These are phyloP conservation scores for Lyophyllum semitale DNA, from an alignment of 768 basidiomycete species.

Conservation along the genomic window DNA sequence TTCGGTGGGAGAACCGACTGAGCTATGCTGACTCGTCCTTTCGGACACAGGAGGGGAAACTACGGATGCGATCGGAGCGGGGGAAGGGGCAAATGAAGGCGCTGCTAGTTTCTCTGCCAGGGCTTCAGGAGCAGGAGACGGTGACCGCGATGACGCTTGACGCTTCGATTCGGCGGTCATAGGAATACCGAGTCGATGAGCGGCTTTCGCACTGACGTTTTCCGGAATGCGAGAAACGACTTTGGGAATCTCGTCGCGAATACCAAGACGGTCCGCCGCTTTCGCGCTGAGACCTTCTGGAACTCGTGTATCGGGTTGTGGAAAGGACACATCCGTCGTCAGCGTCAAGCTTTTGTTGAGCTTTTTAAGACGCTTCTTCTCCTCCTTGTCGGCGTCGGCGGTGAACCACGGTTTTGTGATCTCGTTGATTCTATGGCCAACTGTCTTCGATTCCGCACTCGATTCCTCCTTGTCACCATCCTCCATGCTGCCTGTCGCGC, in stretches of 20 bases:
- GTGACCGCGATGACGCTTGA: background rate
- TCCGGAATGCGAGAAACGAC: slow-evolving; percentile 25
- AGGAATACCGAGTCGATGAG: slow-evolving; percentile 37
- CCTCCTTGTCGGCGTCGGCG: slow-evolving; percentile 38
- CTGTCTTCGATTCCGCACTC: slow-evolving; percentile 29
- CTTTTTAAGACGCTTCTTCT: slow-evolving; percentile 28
- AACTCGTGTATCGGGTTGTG: slow-evolving; percentile 18
- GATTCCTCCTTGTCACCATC: slow-evolving; percentile 21
- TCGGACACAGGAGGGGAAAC: slow-evolving; percentile 5
- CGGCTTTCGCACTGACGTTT: slow-evolving; percentile 34
- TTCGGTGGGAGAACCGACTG: slow-evolving; percentile 4
- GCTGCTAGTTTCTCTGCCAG: background rate
- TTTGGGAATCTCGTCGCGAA: slow-evolving; percentile 21
- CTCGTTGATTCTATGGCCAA: slow-evolving; percentile 18
- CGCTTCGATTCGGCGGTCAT: slow-evolving; percentile 6
- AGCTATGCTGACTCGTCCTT: background rate
- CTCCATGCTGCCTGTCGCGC: background rate
- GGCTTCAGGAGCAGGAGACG: background rate
- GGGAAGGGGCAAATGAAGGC: background rate
- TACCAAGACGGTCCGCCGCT: slow-evolving; percentile 27
- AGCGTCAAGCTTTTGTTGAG: slow-evolving; percentile 10
- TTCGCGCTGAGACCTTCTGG: slow-evolving; percentile 26
- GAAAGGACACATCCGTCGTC: slow-evolving; percentile 24
- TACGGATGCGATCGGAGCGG: background rate
- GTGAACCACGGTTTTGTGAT: slow-evolving; percentile 33